Base-by-base conservation (phyloP, 257 asterid species). In the Scutellaria galericulata region DNA sequence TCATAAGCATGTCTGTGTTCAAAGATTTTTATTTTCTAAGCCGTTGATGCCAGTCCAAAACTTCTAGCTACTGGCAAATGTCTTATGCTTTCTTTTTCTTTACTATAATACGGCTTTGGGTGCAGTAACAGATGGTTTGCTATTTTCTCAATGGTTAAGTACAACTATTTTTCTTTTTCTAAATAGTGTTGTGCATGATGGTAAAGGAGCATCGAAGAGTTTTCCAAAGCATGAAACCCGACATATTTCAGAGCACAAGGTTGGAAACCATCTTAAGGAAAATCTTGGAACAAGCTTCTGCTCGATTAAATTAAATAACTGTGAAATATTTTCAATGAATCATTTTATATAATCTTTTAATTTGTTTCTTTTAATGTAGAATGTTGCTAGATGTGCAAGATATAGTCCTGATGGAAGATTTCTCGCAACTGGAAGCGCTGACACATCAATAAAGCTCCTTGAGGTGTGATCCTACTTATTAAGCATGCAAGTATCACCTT, bases 341-440 rank as follows among this genome's bases (percentile, higher is more conserved):
- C 52, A 64, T 47, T 61, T 66, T 27, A 73, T 64, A 51, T 71
- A 64, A 4, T 24, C 9, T 7, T 10, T 9, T n/a, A 7, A 10
- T 40, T 24, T 18, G 11, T 18, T 52, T 8, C 8, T 39, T 39
- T 5, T 2, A 51, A 9, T 10, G 12, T 60, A 91, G 97, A 89
- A 82, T 79, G 88, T 80, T 35, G 94, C 92, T 46, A 86, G 92
- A 79, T 91, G 96, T 78, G 97, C 96, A 78, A 89, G 91, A 80
- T 91, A 89, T 66, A 91, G 97, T 74, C 92, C 89, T 24, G 97
- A 91, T 82, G 96, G 97, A 77, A 87, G 89, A 81, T 87, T 84
- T 82, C 84, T 91, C 83, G 97, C 97, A 47, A 86, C 96, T 71
- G 97, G 91, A 72, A 91, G 96, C 78, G 90, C 94, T 54, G 97